phyloP scores from a whole-genome alignment of 75 land plant species.

The Cupressus sempervirens region DNA sequence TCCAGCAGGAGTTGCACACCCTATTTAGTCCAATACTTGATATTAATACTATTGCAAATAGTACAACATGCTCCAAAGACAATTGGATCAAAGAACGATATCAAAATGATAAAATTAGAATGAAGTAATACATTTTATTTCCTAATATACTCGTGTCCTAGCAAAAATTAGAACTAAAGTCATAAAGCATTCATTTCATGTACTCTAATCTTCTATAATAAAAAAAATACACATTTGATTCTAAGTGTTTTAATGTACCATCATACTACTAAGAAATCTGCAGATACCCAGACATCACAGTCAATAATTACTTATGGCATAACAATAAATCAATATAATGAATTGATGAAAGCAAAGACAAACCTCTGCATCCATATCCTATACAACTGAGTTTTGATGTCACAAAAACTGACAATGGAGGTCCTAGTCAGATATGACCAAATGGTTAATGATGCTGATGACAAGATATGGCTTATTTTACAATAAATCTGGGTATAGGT shows the following conservation, averaged over 20 bases:
- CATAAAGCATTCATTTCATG: background rate
- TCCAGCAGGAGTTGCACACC: constrained; percentile 95
- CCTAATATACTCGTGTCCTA: background rate
- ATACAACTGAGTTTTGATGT: background rate
- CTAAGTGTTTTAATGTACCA: background rate
- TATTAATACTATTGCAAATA: background rate
- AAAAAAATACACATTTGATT: too few relatives aligned
- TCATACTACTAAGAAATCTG: background rate
- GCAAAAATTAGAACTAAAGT: background rate
- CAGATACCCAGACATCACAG: background rate
- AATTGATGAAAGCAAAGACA: background rate
- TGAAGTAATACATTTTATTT: background rate
- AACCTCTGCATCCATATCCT: background rate
- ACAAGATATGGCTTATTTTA: background rate
- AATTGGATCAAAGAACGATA: background rate
- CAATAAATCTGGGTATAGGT: background rate
- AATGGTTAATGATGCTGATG: background rate
- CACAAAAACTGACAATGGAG: background rate
- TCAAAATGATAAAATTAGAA: background rate
- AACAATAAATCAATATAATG: background rate
- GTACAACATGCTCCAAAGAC: background rate
- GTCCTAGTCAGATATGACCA: background rate
- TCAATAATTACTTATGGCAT: background rate
- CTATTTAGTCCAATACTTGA: constrained; percentile 26
- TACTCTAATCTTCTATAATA: background rate